Evolutionary conservation across 352 stramenopile species (phyloP).

Genomic region (Globisporangium polare): DNA sequence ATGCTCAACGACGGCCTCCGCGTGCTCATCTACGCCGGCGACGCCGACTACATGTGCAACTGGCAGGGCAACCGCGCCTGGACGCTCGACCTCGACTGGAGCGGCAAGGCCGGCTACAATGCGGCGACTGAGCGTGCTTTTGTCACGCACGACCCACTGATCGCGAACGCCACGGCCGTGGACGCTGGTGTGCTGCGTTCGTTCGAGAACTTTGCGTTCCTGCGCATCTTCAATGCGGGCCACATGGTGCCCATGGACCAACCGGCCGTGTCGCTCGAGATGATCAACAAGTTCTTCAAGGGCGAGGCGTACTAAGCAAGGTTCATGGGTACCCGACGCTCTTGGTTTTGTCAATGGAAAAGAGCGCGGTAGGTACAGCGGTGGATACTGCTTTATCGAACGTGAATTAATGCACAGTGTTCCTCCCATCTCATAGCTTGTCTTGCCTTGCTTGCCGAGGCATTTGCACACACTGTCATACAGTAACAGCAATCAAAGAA

Average conservation of each 20-base stretch:
- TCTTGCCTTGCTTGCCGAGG: neutral
- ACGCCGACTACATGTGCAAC: constrained; percentile 96
- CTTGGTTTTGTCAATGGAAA: neutral
- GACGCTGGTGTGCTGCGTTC: constrained; percentile 31
- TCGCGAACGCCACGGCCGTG: constrained; percentile 12
- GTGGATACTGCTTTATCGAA: neutral
- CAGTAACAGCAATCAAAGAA: neutral
- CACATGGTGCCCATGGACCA: constrained; percentile 60
- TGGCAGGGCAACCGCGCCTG: constrained; percentile 94
- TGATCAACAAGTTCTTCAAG: constrained; percentile 54
- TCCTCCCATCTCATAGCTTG: neutral
- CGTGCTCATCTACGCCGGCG: constrained; percentile 94
- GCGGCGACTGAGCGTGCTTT: constrained; percentile 25
- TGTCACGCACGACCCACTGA: constrained; percentile 24
- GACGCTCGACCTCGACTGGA: constrained; percentile 90
- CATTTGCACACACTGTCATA: neutral
- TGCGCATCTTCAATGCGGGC: constrained; percentile 45
- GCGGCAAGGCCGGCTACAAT: constrained; percentile 80
- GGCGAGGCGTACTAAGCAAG: constrained; percentile 20
- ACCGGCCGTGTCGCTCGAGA: constrained; percentile 31
- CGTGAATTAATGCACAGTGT: neutral
- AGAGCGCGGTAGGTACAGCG: neutral
- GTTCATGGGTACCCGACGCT: neutral
- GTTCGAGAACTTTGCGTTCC: constrained; percentile 42
- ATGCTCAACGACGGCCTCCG: constrained; percentile 68